Base-by-base conservation (phyloP, 805 yeast genomes). In the Priceomyces carsonii region DNA sequence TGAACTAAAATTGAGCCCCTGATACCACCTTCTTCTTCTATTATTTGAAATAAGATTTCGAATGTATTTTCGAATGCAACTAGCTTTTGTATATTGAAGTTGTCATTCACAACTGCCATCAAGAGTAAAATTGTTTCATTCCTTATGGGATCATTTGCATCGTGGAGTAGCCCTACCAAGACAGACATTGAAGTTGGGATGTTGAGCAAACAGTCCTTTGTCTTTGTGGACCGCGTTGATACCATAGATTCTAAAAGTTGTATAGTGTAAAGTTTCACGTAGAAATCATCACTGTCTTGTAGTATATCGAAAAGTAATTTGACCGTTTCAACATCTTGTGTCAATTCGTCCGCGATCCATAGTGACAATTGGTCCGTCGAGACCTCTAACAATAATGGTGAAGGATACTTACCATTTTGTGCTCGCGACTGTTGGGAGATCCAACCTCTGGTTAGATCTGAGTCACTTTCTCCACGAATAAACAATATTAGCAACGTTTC, bases 61-160 rank as follows among this genome's bases (percentile, higher is more conserved):
- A 93, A 90, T 0, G 95, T 83, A 47, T 87, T 90, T 55, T 93
- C 97, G 54, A 93, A 93, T 0, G 95, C 99, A 7, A 95, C 95
- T 13, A 93, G 65, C 51, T 89, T 90, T 56, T 93, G 99, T 20
- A 91, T 80, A 56, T 87, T 91, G 40, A 81, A 78, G 49, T 88
- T 86, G 40, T 85, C 83, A 47, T 82, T 81, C 8, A 81, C 95
- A 3, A 93, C 70, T 8, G 89, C 82, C 81, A 85, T 82, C 33
- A 95, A 66, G n/a, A 95, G 65, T 33, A 91, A 61, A 23, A 91
- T 81, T 3, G 93, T 79, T 59, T 93, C 95, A 56, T 91, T 90
- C 49, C 98, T 71, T 6, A 93, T 78, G 12, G 95, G 95, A 42
- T 91, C 98, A 44, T 85, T 50, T 7, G 42, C 35, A 39, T 68